Evolutionary conservation across 139 green algal species (phyloP), one percentile per base, ranked within the genome.

Genomic region (Protoeuglena noctilucae): DNA sequence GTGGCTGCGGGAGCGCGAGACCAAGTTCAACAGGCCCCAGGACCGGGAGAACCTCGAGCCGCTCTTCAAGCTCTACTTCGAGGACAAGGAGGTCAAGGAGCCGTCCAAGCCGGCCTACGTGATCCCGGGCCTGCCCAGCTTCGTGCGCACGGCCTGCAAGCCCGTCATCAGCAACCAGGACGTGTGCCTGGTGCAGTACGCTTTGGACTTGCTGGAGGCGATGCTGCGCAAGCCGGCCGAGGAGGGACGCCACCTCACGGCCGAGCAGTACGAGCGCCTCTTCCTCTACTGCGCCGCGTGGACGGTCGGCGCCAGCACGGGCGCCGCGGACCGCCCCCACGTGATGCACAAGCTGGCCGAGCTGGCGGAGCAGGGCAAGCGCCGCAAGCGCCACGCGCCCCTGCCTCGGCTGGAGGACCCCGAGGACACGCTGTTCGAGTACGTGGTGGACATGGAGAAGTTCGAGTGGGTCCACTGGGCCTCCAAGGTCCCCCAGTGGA

Each of bases 201-300:
- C 93, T 58, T 69, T 88, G 24, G 87, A 73, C 4, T 74, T 96
- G 63, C 74, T 95, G 16, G 64, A 80, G 40, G 74, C 79, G 47
- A 74, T 72, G 41, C 62, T 94, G 51, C 56, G 67, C 43, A 49
- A 45, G 0, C 48, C 63, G 4, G 45, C 47, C 39, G 26, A 51
- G 56, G 45, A 68, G 53, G 47, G 34, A 19, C 19, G 31, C 5
- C 9, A 45, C 16, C 48, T 82, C 9, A 55, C 48, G 58, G 66
- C 76, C 2, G 56, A 54, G 16, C 68, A 79, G 60, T 81, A 78
- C 47, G 83, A 94, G 75, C 74, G 78, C 31, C 41, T 91, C 5
- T 94, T 95, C 67, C 59, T 95, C 22, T 96, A 84, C 76, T 86
- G 71, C 55, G 9, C 81, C 24, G 67, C 76, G 12, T 96, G 88